A percentile compares a stretch with the other conserved stretches of the same genome.
Evolutionary conservation across 768 basidiomycete species (phyloP).

Genomic region (Gymnopilus junonius): DNA sequence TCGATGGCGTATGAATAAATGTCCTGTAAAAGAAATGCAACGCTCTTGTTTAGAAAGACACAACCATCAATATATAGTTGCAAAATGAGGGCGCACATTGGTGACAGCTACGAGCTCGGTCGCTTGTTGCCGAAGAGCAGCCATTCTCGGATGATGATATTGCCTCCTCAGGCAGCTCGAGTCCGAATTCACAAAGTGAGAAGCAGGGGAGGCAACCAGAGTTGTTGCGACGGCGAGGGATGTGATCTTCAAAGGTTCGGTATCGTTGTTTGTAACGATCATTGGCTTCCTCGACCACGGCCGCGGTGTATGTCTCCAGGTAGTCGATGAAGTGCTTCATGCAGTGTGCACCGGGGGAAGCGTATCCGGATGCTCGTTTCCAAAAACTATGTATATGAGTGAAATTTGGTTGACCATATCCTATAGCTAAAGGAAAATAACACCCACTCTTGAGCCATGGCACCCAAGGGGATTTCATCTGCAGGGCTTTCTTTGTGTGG

Average conservation of each 20-base stretch:
- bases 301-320: conserved; percentile 25
- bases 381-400: conserved; percentile 29
- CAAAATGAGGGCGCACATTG: conserved; percentile 30
- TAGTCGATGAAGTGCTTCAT: conserved; percentile 20
- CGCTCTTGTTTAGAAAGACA: neutral
- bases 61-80: neutral
- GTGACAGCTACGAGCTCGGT: conserved; percentile 40
- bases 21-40: conserved; percentile 17
- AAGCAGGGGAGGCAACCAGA: conserved; percentile 45
- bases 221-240: conserved; percentile 42
- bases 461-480: conserved; percentile 37
- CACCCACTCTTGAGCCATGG: conserved; percentile 44
- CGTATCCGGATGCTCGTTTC: conserved; percentile 16
- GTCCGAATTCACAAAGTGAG: conserved; percentile 39
- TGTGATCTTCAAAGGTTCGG: conserved; percentile 43
- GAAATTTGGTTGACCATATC: conserved; percentile 8
- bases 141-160: conserved; percentile 41
- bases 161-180: conserved; percentile 48
- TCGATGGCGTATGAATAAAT: conserved; percentile 33
- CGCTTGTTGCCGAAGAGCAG: conserved; percentile 28
- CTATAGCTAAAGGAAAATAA: neutral
- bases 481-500: conserved; percentile 40
- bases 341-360: conserved; percentile 22
- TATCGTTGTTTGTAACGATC: conserved; percentile 38
- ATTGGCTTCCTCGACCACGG: conserved; percentile 46